Evolutionary conservation across 345 rosid genomes (phyloP), one percentile per base, ranked within the genome.

Genomic region (Ceriops zippeliana): DNA sequence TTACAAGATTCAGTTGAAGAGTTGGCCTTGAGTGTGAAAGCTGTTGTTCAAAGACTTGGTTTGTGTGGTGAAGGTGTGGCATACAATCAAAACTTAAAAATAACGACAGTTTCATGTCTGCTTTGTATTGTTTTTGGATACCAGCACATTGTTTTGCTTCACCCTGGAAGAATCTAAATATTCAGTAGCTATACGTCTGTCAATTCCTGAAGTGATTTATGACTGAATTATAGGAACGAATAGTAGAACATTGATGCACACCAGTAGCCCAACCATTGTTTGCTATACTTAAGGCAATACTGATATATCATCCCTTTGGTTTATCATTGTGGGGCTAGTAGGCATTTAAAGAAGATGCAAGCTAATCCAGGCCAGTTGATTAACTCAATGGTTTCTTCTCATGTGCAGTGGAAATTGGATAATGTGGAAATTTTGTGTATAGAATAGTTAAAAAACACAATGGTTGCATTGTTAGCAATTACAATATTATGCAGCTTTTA

Each of bases 21-120:
- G 80, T 74, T 89, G 79, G 88, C 88, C 59, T 72, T 77, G 63
- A 89, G 89, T 73, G 95, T 89, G 53, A 89, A 89, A 77, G 95
- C 91, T 66, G 91, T 89, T 68, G 91, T 86, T 71, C 83, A 74
- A 58, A 83, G 86, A 75, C 95, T 89, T 37, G 68, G 79, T 42
- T 81, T 89, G 77, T 83, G 85, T 57, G 91, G 89, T 28, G 75
- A 84, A 86, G 91, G 95, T 86, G 72, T 24, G 34, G 20, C 24
- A 11, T 31, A 6, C 10, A 54, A 32, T 37, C 58, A 59, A 53
- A 17, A 67, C 11, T 42, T 11, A 13, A 42, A 53, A 52, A n/a
- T 38, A 38, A 24, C 21, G 17, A 24, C 6, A 52, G 5, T 32
- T 47, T 1, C 28, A 31, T 52, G 2, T 4, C 22, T 19, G 27